phyloP scores from a whole-genome alignment of 31 red algal species.

The Porphyra umbilicalis region DNA sequence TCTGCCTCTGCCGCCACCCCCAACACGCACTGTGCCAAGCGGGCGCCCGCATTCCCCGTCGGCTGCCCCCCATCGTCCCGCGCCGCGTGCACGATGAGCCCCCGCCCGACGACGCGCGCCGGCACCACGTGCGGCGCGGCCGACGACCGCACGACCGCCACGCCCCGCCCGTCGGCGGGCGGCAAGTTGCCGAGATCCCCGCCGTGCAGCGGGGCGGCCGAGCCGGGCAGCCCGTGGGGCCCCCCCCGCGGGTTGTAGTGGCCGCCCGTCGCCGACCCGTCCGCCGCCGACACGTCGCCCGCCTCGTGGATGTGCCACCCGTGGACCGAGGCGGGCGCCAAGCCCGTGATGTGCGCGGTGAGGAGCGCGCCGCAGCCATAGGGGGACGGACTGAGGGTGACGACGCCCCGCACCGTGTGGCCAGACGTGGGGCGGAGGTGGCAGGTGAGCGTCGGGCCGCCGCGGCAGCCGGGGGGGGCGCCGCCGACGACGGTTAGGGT shows the following conservation, averaged over 20 bases:
- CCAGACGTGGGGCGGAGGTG: background rate
- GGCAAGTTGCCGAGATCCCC: conserved; percentile 55
- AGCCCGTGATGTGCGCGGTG: background rate
- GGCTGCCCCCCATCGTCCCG: conserved; percentile 43
- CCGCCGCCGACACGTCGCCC: conserved; percentile 24
- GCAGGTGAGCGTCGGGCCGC: background rate
- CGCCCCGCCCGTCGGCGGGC: conserved; percentile 5
- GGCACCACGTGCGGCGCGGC: background rate
- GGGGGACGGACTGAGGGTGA: background rate
- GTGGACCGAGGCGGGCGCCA: conserved; percentile 2
- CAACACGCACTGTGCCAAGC: conserved; percentile 45
- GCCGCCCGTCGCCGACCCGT: conserved; percentile 40
- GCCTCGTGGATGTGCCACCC: conserved; percentile 66
- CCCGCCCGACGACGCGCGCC: conserved; percentile 30
- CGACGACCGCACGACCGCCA: background rate
- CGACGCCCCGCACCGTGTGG: background rate
- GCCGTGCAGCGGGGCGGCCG: conserved; percentile 11
- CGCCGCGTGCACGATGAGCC: conserved; percentile 40
- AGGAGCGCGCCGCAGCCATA: background rate
- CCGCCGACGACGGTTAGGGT: no score
- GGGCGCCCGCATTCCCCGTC: conserved; percentile 31
- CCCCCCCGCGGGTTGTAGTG: conserved; percentile 40
- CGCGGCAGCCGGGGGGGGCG: no score
- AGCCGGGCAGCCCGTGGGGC: conserved; percentile 24
- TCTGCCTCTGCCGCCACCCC: conserved; percentile 1